A percentile compares a stretch with the other conserved stretches of the same genome.
These are phyloP conservation scores for Emmonsiellopsis sp. DNA, from an alignment of 2,329 filamentous ascomycete species.

Conservation along the genomic window DNA sequence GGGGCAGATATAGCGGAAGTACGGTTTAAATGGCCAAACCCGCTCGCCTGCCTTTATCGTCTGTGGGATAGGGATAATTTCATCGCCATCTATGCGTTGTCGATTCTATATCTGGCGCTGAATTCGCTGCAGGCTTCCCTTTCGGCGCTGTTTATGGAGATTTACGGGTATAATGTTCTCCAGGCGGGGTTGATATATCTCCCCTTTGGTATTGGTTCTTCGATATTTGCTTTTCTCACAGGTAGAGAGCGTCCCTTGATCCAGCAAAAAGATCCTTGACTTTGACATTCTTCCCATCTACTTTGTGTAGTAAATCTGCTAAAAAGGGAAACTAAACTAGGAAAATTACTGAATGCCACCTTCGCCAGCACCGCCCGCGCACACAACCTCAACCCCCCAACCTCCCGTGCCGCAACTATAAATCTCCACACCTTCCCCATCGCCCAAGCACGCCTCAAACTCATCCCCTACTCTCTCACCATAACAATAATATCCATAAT, in stretches of 20 bases:
- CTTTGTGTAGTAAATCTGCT: neutral
- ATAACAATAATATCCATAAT: neutral
- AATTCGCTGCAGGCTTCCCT: slow-evolving; percentile 13
- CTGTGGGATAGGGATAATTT: slow-evolving; percentile 7
- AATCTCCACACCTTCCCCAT: slow-evolving; percentile 10
- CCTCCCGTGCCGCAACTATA: neutral
- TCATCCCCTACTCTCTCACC: neutral
- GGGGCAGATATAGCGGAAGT: neutral
- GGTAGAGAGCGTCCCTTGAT: neutral
- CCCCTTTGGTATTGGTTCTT: slow-evolving; percentile 11
- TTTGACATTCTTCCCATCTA: neutral
- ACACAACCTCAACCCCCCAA: slow-evolving; percentile 4
- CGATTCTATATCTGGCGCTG: slow-evolving; percentile 12
- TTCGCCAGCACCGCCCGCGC: slow-evolving; percentile 7
- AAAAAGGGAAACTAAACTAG: neutral
- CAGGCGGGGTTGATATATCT: slow-evolving; percentile 15
- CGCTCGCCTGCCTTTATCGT: slow-evolving; percentile 9
- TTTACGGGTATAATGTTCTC: slow-evolving; percentile 12
- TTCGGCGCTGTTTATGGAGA: slow-evolving; percentile 12
- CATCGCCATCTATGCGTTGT: slow-evolving; percentile 8
- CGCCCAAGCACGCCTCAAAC: slow-evolving; percentile 8
- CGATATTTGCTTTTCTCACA: slow-evolving; percentile 6
- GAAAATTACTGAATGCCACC: slow-evolving; percentile 7
- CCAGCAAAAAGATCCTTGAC: too few relatives aligned
- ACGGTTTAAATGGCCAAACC: slow-evolving; percentile 11